These are phyloP conservation scores for Yamadazyma kitorensis DNA, from an alignment of 805 yeast genomes.

Conservation along the genomic window DNA sequence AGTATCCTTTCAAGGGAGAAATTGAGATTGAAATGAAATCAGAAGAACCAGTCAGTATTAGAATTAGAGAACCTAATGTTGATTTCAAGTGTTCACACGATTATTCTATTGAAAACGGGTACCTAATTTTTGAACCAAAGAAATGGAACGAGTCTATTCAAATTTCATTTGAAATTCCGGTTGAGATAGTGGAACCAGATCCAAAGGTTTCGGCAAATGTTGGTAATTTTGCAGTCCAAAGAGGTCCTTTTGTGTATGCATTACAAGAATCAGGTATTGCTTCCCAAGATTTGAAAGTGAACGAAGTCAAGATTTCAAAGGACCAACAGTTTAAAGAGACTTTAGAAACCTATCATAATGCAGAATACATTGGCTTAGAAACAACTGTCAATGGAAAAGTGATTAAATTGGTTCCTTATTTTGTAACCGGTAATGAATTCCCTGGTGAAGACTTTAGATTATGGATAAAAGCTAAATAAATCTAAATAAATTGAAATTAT, in stretches of 20 bases:
- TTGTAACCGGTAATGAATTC: conserved; percentile 16
- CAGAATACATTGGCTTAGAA: conserved; percentile 11
- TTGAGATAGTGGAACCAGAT: conserved; percentile 13
- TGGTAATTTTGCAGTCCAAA: conserved; percentile 17
- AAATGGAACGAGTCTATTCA: conserved; percentile 6
- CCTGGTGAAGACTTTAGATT: conserved; percentile 21
- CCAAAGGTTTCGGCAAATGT: conserved; percentile 16
- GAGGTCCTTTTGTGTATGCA: conserved; percentile 20
- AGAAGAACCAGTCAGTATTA: conserved; percentile 8
- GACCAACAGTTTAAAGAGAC: conserved; percentile 7
- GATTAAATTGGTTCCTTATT: conserved; percentile 16
- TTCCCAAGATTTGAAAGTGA: conserved; percentile 6
- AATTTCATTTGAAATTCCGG: conserved; percentile 11
- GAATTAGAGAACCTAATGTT: conserved; percentile 13
- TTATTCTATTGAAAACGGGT: conserved; percentile 9
- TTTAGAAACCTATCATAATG: conserved; percentile 3
- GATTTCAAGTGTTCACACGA: conserved; percentile 4
- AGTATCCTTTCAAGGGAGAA: conserved; percentile 15
- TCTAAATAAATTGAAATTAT: too few species aligned
- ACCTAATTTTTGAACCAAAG: conserved; percentile 9
- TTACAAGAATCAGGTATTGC: conserved; percentile 14
- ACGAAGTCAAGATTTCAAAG: conserved; percentile 8
- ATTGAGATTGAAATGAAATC: conserved; percentile 8
- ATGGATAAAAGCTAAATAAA: too few species aligned
- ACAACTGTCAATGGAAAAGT: conserved; percentile 8